Conservation (phyloP, 169 alveolate genomes). For the Eimeria maxima region DNA sequence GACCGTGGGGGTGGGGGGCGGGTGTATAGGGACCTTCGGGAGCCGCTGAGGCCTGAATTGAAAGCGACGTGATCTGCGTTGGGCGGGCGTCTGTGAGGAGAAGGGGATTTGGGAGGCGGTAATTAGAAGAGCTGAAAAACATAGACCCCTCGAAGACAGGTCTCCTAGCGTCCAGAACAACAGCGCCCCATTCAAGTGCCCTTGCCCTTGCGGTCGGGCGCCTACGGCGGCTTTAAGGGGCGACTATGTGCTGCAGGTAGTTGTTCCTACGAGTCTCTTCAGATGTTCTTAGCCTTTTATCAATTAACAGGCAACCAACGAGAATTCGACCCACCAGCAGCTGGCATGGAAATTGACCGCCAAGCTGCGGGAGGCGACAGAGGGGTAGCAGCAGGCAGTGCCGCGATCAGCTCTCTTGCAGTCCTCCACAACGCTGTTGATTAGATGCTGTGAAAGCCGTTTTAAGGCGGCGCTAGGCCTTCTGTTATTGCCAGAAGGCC, state of each 20-base stretch:
- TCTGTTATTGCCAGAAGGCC: background rate
- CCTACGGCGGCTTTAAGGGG: background rate
- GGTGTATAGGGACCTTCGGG: constrained; percentile 16
- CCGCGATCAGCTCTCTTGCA: constrained; percentile 26
- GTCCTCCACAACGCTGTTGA: background rate
- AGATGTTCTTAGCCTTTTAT: background rate
- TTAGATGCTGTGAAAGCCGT: background rate
- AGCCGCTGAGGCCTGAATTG: constrained; percentile 11
- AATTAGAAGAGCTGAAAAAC: background rate
- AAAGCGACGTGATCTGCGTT: background rate
- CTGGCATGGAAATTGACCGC: background rate
- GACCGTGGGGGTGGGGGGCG: too few species aligned
- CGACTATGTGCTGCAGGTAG: background rate
- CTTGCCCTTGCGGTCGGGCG: constrained; percentile 46
- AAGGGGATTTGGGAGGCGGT: background rate
- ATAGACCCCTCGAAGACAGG: background rate
- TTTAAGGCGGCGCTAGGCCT: background rate
- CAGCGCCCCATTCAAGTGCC: constrained; percentile 13
- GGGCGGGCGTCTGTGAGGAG: background rate
- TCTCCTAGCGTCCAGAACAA: background rate
- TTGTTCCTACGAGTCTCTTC: background rate
- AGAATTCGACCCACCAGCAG: background rate
- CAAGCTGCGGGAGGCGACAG: constrained; percentile 10
- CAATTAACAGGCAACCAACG: background rate
- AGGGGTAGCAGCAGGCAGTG: background rate